Conservation (phyloP, 2,329 filamentous ascomycete species). For the Aspergillus sp. region DNA sequence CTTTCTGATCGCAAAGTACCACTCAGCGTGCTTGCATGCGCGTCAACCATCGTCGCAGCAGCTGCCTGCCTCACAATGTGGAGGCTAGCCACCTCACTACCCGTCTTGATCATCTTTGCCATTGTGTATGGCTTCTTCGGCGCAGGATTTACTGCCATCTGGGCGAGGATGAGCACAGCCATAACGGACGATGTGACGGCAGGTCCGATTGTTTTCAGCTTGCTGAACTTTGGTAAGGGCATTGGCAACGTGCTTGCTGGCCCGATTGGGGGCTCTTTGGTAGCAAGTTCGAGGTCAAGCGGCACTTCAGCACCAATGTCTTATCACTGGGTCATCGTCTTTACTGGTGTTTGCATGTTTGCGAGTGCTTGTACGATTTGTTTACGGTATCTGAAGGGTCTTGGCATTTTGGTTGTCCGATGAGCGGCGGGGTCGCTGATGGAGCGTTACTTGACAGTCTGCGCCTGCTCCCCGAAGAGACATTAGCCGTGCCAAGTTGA, state of each 20-base stretch:
- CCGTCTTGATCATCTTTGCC: constrained; percentile 2
- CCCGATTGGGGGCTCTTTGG: constrained; percentile 1
- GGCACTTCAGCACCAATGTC: neutral
- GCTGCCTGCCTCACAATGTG: constrained; percentile 2
- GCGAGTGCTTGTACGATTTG: neutral
- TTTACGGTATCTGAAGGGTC: neutral
- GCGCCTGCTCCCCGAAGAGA: no score
- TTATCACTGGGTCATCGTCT: neutral
- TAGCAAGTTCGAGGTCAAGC: neutral
- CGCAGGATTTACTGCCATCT: neutral
- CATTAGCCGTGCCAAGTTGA: no score
- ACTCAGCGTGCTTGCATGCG: neutral
- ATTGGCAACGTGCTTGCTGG: constrained; percentile 11
- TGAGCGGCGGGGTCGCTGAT: neutral
- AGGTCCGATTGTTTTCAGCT: neutral
- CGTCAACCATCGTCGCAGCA: neutral
- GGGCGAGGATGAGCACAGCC: neutral
- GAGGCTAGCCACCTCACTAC: constrained; percentile 1
- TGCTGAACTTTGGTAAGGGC: constrained; percentile 5
- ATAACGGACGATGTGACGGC: constrained; percentile 3
- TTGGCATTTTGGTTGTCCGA: neutral
- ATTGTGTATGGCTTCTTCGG: constrained; percentile 13
- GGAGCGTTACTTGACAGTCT: no score
- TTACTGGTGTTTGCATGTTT: neutral
- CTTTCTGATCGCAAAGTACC: constrained; percentile 6